Percentiles rank a stretch among this genome's conserved stretches.
Conservation (phyloP, 1,139 yeast genomes). For the Kurtzmaniella natalensis region DNA sequence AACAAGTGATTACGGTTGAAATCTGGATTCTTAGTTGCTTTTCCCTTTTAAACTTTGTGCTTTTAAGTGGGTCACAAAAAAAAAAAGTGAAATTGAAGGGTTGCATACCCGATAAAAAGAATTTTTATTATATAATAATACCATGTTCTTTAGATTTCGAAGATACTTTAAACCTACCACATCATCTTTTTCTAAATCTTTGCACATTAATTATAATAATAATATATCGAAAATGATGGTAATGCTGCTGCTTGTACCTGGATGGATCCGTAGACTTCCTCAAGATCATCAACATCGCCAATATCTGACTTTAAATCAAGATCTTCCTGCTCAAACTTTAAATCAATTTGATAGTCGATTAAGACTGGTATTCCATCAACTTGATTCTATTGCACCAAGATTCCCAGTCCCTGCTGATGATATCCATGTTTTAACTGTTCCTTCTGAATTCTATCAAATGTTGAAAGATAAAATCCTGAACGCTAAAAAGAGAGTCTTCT, state of each 20-base stretch:
- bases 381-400: slow-evolving; percentile 67
- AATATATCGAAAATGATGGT: slow-evolving; percentile 1
- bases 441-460: slow-evolving; percentile 62
- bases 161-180: not conserved
- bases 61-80: too few relatives aligned
- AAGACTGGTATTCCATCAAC: slow-evolving; percentile 47
- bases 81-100: slow-evolving; percentile 11
- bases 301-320: not conserved
- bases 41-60: too few relatives aligned
- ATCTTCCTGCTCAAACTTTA: slow-evolving; percentile 1
- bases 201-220: too few relatives aligned
- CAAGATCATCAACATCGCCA: slow-evolving; percentile 1
- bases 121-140: not conserved
- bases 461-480: slow-evolving; percentile 51
- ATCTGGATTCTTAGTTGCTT: too few relatives aligned
- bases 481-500: slow-evolving; percentile 62
- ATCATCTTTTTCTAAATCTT: not conserved
- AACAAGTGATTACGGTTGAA: too few relatives aligned
- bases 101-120: not conserved
- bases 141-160: slow-evolving; percentile 1
- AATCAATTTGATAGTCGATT: slow-evolving; percentile 46
- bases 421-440: slow-evolving; percentile 61
- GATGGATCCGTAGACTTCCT: slow-evolving; percentile 1
- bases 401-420: slow-evolving; percentile 58
- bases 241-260: slow-evolving; percentile 2